A percentile compares a stretch with the other conserved stretches of the same genome.
Evolutionary conservation across 495 filamentous ascomycete genomes (phyloP).

Genomic region (Tuber magnatum): DNA sequence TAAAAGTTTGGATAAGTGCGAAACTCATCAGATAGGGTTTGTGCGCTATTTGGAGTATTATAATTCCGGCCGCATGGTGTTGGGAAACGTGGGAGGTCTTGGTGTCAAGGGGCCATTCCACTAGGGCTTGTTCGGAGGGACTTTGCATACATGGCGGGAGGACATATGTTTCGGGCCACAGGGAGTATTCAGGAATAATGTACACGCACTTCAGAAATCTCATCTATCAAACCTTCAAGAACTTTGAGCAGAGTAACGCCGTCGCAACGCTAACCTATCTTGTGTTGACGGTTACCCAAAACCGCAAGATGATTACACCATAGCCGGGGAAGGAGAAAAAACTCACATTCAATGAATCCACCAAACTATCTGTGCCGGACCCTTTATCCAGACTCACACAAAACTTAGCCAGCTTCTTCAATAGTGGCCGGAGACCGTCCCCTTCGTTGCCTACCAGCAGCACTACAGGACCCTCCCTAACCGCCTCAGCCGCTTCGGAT

Average conservation of each 20-base stretch:
- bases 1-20: too few species aligned
- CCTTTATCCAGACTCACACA: conserved; percentile 41
- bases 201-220: neutral
- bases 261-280: conserved; percentile 31
- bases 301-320: neutral
- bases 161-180: neutral
- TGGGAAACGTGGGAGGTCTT: too few species aligned
- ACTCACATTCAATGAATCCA: conserved; percentile 36
- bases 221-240: conserved; percentile 16
- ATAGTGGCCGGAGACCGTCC: conserved; percentile 56
- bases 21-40: too few species aligned
- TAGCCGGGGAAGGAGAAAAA: neutral
- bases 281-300: conserved; percentile 2
- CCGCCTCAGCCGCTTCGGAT: conserved; percentile 45
- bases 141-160: neutral
- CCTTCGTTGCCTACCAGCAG: conserved; percentile 80
- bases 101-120: too few species aligned
- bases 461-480: conserved; percentile 58
- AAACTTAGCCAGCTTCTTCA: conserved; percentile 57
- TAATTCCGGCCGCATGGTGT: too few species aligned
- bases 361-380: conserved; percentile 18
- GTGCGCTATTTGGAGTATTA: too few species aligned
- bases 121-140: too few species aligned
- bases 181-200: neutral
- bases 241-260: conserved; percentile 29